These are phyloP conservation scores for Yamadazyma trypodendri DNA, from an alignment of 1,139 yeast genomes.

Conservation along the genomic window DNA sequence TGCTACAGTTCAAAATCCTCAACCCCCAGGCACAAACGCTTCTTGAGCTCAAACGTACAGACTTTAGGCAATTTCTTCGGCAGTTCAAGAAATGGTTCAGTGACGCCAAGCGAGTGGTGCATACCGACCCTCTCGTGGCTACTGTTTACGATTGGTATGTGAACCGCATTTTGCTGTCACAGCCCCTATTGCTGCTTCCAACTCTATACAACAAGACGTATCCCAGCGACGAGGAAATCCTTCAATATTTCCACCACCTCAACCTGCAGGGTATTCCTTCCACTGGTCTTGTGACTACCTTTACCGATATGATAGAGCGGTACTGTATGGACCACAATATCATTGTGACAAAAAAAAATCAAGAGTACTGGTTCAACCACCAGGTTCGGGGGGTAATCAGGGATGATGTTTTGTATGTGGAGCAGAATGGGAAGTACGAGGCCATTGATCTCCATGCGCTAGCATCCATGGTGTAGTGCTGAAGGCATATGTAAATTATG, in stretches of 20 bases:
- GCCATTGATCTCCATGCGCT: conserved; percentile 1
- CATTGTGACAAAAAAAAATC: conserved; percentile 18
- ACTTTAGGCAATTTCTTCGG: conserved; percentile 1
- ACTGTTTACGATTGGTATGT: conserved; percentile 7
- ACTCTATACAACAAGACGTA: neutral
- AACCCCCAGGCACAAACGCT: conserved; percentile 25
- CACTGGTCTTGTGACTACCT: conserved; percentile 29
- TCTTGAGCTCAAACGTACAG: neutral
- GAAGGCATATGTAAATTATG: too few relatives aligned
- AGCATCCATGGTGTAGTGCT: neutral
- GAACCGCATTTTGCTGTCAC: conserved; percentile 2
- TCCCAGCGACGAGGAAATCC: conserved; percentile 1
- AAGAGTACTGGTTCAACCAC: conserved; percentile 6
- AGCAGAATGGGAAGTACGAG: neutral
- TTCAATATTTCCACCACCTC: neutral
- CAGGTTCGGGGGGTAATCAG: conserved; percentile 22
- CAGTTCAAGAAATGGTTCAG: conserved; percentile 18
- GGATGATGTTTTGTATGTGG: conserved; percentile 29
- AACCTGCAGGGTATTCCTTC: conserved; percentile 29
- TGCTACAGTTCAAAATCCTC: conserved; percentile 30
- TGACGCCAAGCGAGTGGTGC: neutral
- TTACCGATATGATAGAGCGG: conserved; percentile 37
- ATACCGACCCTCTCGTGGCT: neutral
- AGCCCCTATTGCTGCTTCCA: neutral
- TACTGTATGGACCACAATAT: conserved; percentile 29